Percentiles rank a stretch among this genome's conserved stretches.
phyloP scores from a whole-genome alignment of 2,329 filamentous ascomycete species.

The Claviceps sp. region DNA sequence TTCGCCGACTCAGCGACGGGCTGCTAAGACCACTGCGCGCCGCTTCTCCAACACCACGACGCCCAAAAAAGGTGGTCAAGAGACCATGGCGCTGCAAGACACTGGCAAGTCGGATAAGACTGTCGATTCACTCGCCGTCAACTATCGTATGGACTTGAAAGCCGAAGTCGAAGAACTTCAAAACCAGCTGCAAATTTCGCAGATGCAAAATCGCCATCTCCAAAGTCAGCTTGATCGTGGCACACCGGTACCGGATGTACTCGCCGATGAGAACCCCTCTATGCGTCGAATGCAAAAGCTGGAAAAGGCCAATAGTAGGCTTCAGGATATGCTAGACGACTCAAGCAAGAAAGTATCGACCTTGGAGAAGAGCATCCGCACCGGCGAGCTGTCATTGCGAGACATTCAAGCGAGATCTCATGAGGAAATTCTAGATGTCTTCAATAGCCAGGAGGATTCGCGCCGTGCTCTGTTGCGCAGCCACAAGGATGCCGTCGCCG shows the following conservation, averaged over 20 bases:
- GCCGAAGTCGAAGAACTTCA: slow-evolving; percentile 84
- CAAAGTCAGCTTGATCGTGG: slow-evolving; percentile 70
- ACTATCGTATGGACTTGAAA: slow-evolving; percentile 81
- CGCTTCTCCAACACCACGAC: slow-evolving; percentile 66
- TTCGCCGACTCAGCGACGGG: slow-evolving; percentile 60
- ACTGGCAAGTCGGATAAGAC: slow-evolving; percentile 77
- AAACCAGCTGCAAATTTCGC: slow-evolving; percentile 81
- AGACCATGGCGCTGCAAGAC: slow-evolving; percentile 47
- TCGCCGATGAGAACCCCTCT: slow-evolving; percentile 71
- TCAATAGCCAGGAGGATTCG: slow-evolving; percentile 87
- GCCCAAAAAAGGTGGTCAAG: slow-evolving; percentile 58
- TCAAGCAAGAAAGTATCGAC: slow-evolving; percentile 84
- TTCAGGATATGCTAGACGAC: slow-evolving; percentile 91
- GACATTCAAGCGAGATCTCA: slow-evolving; percentile 90
- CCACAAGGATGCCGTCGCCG: slow-evolving; percentile 73
- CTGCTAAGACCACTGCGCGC: slow-evolving; percentile 36
- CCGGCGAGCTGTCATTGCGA: slow-evolving; percentile 74
- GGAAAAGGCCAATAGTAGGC: slow-evolving; percentile 77
- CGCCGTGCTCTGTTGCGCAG: slow-evolving; percentile 67
- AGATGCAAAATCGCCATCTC: slow-evolving; percentile 91
- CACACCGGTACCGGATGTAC: slow-evolving; percentile 47
- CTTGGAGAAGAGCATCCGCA: slow-evolving; percentile 73
- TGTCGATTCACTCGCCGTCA: slow-evolving; percentile 66
- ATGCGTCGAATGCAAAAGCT: slow-evolving; percentile 75
- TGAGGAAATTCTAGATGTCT: slow-evolving; percentile 82